Base-by-base conservation (phyloP, 2,329 filamentous ascomycete species). In the Epichloe brachyelytri region DNA sequence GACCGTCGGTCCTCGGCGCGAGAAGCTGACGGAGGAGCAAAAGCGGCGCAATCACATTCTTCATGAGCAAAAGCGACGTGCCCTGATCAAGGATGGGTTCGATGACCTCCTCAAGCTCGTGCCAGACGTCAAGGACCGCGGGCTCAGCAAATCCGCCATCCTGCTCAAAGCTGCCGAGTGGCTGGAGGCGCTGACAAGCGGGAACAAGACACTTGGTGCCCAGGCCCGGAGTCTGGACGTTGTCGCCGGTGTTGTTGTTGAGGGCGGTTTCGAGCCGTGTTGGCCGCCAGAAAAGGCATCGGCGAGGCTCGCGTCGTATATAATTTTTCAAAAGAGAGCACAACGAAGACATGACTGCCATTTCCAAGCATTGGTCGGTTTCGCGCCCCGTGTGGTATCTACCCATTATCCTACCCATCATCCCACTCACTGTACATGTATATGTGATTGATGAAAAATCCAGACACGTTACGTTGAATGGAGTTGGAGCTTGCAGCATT, bases 11-110 rank as follows among this genome's bases (percentile, higher is more conserved):
- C 46, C 40, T 12, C 50, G 46, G 4, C 40, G 45, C 3, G 41
- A 49, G 17, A 52, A 41, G 14, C 22, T 46, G 3, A 49, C 40
- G 12, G 40, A 26, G 4, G 46, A 46, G 41, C 50, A 52, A 6
- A 52, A 48, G 50, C 38, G 50, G 11, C 45, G 39, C 3, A 48
- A 49, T 15, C 50, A 52, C 34, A 52, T 52, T 10, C 46, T 49
- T 4, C 50, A 52, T 5, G 46, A 49, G 46, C 34, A 48, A 17
- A 52, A 49, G 34, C 46, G 50, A 14, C 40, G 50, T 3, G 50
- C 50, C 5, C 40, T 49, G 33, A 48, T 52, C 40, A 49, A 52
- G 33, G 41, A 52, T 3, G 50, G 50, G 0, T 52, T 49, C n/a
- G 34, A 49, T 2, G 41, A 49, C 5, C 26, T 52, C 7, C 46